Base-by-base conservation (phyloP, 495 filamentous ascomycete genomes). In the Schizothecium vesticola region DNA sequence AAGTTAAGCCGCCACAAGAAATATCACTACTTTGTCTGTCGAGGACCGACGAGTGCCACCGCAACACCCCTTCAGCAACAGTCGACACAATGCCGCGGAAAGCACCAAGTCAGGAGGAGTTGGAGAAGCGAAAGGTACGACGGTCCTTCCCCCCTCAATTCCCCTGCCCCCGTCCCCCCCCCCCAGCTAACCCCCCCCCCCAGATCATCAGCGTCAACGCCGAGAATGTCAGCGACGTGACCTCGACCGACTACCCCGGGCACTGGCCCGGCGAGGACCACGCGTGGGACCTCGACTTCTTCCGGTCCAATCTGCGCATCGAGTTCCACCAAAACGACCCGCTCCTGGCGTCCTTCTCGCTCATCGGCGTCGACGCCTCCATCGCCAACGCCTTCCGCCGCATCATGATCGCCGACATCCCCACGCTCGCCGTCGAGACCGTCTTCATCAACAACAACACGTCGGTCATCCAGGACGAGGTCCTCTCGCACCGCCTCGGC, bases 311-410 rank as follows among this genome's bases (percentile, higher is more conserved):
- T 65, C 88, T 97, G 78, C 76, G 80, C 22, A 84, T 99, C 76
- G 82, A 93, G 75, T 95, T 96, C 80, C 91, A 97, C 85, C 83
- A 90, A 63, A 92, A 93, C 78, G 83, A 88, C 31, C 85, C 85
- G 56, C 84, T 86, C 77, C 90, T 96, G 72, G 78, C 90, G 67
- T 88, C 89, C 36, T 98, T 98, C 83, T 97, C 93, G 23, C 87
- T 98, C 71, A 89, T 96, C 75, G 93, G 93, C 73, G 78, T 94
- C 70, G 94, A 99, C 74, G 94, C 96, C 71, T 86, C 91, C 65
- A 90, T 99, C 75, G 93, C 96, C 71, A 99, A 99, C 79, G 96
- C 96, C 74, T 97, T 98, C 85, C 95, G 96, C 71, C 92, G 96
- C 59, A 98, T 99, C 74, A 86, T 98, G 68, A 90, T 99, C 80